These are phyloP conservation scores for Penicillium sp. DNA, from an alignment of 2,329 filamentous ascomycete species.

Conservation along the genomic window DNA sequence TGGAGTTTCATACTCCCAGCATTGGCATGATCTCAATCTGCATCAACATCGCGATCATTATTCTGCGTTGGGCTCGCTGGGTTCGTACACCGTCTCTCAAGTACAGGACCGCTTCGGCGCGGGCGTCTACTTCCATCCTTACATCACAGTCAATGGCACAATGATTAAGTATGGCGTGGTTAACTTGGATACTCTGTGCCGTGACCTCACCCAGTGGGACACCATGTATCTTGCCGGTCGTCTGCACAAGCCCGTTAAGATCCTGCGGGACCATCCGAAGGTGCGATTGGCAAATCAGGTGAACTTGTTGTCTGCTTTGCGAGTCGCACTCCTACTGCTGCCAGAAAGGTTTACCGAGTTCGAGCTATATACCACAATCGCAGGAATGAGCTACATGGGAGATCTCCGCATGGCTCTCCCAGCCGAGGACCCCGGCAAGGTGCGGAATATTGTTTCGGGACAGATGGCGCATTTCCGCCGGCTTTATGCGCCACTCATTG, in stretches of 20 bases:
- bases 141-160: constrained; percentile 89
- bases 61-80: constrained; percentile 76
- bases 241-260: constrained; percentile 96
- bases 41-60: constrained; percentile 89
- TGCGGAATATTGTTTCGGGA: constrained; percentile 87
- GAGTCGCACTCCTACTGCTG: constrained; percentile 82
- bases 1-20: constrained; percentile 87
- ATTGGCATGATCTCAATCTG: constrained; percentile 95
- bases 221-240: constrained; percentile 95
- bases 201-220: constrained; percentile 85
- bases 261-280: constrained; percentile 86
- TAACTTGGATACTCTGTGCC: constrained; percentile 83
- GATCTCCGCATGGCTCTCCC: constrained; percentile 93
- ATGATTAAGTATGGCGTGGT: constrained; percentile 98
- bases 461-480: constrained; percentile 90
- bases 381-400: constrained; percentile 88
- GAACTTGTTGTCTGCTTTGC: constrained; percentile 87
- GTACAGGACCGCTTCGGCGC: constrained; percentile 88
- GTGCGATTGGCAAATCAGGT: constrained; percentile 94
- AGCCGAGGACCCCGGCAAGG: constrained; percentile 88
- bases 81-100: constrained; percentile 78
- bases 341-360: constrained; percentile 81
- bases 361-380: constrained; percentile 85
- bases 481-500: constrained; percentile 84
- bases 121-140: constrained; percentile 97